Conservation (phyloP, 2,329 filamentous ascomycete species). For the Cladosporium oxysporum region DNA sequence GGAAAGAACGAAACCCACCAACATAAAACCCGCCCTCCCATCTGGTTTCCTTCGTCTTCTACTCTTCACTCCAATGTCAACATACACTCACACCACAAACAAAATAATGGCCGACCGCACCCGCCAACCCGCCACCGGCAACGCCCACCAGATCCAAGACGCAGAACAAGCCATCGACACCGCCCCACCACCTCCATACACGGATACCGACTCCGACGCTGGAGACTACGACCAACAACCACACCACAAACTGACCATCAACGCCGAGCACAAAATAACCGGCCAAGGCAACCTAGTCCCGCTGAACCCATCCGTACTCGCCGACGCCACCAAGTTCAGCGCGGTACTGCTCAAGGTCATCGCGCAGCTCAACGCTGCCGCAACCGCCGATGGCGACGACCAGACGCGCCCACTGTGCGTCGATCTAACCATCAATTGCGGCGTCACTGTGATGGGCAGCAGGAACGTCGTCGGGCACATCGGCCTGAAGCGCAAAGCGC, state of each 20-base stretch:
- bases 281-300: conserved; percentile 54
- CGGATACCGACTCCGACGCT: conserved; percentile 27
- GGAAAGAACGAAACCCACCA: not conserved
- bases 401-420: conserved; percentile 50
- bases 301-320: conserved; percentile 41
- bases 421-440: conserved; percentile 44
- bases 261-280: conserved; percentile 50
- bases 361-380: conserved; percentile 41
- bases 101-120: conserved; percentile 1
- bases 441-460: conserved; percentile 35
- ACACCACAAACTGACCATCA: conserved; percentile 50
- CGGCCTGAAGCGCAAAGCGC: conserved; percentile 30
- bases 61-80: not conserved
- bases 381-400: conserved; percentile 32
- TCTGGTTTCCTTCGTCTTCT: not conserved
- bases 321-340: conserved; percentile 48
- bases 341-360: conserved; percentile 50
- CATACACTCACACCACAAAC: not conserved
- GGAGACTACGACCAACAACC: conserved; percentile 24
- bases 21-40: not conserved
- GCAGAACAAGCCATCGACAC: conserved; percentile 19
- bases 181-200: conserved; percentile 32
- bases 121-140: not conserved
- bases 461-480: conserved; percentile 37
- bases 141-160: conserved; percentile 20